These are phyloP conservation scores for Escallonia herrerae DNA, from an alignment of 129 eudicot species.

Conservation along the genomic window DNA sequence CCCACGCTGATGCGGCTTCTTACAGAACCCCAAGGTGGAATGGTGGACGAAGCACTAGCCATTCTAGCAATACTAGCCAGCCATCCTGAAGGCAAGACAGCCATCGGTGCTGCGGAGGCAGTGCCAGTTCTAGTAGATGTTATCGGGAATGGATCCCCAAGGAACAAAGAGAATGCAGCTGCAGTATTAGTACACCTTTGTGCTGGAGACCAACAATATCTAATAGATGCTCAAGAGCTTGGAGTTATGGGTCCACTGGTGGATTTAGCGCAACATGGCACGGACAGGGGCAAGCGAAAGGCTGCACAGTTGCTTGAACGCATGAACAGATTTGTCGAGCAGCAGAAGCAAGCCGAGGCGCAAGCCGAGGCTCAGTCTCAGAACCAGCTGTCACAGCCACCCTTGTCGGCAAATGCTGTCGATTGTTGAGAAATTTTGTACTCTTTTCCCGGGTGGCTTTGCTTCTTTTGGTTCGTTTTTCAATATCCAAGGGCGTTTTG, in stretches of 20 bases:
- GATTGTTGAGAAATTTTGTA: constrained; percentile 19
- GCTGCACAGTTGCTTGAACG: constrained; percentile 72
- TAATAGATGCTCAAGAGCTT: constrained; percentile 57
- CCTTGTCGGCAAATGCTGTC: constrained; percentile 19
- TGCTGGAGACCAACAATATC: constrained; percentile 54
- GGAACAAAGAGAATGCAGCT: constrained; percentile 88
- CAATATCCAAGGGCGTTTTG: constrained; percentile 16
- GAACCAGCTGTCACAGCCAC: constrained; percentile 14
- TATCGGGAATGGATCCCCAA: constrained; percentile 65
- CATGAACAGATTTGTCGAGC: constrained; percentile 58
- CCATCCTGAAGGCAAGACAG: constrained; percentile 78
- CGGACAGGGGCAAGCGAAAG: constrained; percentile 83
- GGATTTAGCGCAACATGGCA: constrained; percentile 61
- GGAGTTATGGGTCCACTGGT: constrained; percentile 49
- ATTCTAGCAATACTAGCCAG: constrained; percentile 75
- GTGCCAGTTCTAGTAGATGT: constrained; percentile 74
- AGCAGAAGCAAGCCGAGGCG: constrained; percentile 42
- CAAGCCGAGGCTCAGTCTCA: constrained; percentile 25
- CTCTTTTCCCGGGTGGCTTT: constrained; percentile 12
- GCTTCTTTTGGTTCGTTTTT: not conserved
- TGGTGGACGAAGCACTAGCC: constrained; percentile 88
- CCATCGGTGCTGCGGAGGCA: constrained; percentile 72
- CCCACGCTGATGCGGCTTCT: constrained; percentile 55
- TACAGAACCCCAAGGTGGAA: constrained; percentile 70
- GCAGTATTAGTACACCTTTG: constrained; percentile 82